Base-by-base conservation (phyloP, 257 asterid species). In the Solanum commersonii region DNA sequence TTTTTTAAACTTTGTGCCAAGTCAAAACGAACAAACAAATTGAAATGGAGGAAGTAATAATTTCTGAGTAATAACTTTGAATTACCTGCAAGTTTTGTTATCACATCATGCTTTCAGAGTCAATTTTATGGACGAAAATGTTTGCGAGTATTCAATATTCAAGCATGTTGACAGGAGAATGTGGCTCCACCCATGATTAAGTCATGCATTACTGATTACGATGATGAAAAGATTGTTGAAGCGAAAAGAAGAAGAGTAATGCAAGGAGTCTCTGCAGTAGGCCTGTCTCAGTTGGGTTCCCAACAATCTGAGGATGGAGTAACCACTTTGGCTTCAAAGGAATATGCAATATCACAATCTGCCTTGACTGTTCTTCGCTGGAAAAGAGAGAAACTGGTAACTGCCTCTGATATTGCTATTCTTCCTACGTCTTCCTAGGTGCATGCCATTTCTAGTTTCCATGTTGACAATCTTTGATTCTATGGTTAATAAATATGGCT, bases 351-450 rank as follows among this genome's bases (percentile, higher is more conserved):
- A 56, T 44, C 89, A 13, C 88, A 90, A 77, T 87, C 88, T 91
- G 95, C 95, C 44, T 67, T 92, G 89, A 87, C 90, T 49, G 88
- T 92, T 89, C 94, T 96, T 72, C 37, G 33, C 84, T 84, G 49
- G 33, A 93, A 89, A 90, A 87, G 92, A 87, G 90, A 84, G 72
- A 90, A 90, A 79, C 91, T 94, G 96, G 98, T 96, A 94, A 65
- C 86, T 49, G 22, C 42, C 70, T 82, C 70, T 82, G 86, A 82
- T 49, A 31, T 20, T 49, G 68, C 44, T 82, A 10, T 20, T 81
- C 42, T 81, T 49, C 70, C 86, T 31, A 49, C 34, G 44, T 82
- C 44, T 31, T 29, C 68, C 44, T 82, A 18, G 68, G 70, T 82
- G 86, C 44, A 82, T 49, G 44, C 12, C 70, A 89, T 56, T 65